Percentiles rank a stretch among this genome's conserved stretches.
These are phyloP conservation scores for Penicillium polonicum DNA, from an alignment of 2,329 filamentous ascomycete genomes.

Conservation along the genomic window DNA sequence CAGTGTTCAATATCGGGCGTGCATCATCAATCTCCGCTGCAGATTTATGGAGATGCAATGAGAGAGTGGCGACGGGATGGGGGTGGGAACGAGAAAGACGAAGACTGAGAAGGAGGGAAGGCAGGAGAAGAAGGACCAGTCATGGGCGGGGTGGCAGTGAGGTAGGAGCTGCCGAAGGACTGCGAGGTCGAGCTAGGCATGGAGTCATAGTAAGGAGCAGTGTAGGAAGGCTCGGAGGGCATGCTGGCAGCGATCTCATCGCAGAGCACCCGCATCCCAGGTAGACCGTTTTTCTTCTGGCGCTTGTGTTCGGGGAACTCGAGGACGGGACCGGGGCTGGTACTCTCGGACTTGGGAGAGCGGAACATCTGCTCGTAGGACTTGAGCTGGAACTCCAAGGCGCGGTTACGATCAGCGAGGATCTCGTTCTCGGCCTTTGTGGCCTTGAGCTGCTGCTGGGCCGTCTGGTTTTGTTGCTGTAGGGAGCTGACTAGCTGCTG, in stretches of 20 bases:
- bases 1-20: neutral
- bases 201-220: slow-evolving; percentile 20
- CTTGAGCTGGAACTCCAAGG: slow-evolving; percentile 40
- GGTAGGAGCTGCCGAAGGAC: slow-evolving; percentile 31
- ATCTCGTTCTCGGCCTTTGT: slow-evolving; percentile 38
- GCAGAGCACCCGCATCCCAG: slow-evolving; percentile 38
- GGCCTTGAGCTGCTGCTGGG: slow-evolving; percentile 36
- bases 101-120: slow-evolving; percentile 26
- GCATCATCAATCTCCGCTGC: slow-evolving; percentile 7
- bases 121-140: slow-evolving; percentile 39
- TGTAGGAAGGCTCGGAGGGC: slow-evolving; percentile 23
- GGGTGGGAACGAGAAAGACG: slow-evolving; percentile 28
- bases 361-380: slow-evolving; percentile 42
- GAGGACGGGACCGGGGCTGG: slow-evolving; percentile 28
- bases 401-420: slow-evolving; percentile 37
- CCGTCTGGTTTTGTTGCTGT: slow-evolving; percentile 38
- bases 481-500: slow-evolving; percentile 36
- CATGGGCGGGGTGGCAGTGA: slow-evolving; percentile 35
- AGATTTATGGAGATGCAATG: slow-evolving; percentile 25
- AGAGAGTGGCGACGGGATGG: slow-evolving; percentile 32
- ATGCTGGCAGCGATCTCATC: slow-evolving; percentile 32
- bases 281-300: slow-evolving; percentile 32
- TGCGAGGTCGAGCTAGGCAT: slow-evolving; percentile 28
- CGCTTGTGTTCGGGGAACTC: slow-evolving; percentile 31
- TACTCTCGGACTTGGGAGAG: slow-evolving; percentile 35